Percentiles rank a stretch among this genome's conserved stretches.
These are phyloP conservation scores for Rhododendron vialii DNA, from an alignment of 148 eudicot species.

Conservation along the genomic window DNA sequence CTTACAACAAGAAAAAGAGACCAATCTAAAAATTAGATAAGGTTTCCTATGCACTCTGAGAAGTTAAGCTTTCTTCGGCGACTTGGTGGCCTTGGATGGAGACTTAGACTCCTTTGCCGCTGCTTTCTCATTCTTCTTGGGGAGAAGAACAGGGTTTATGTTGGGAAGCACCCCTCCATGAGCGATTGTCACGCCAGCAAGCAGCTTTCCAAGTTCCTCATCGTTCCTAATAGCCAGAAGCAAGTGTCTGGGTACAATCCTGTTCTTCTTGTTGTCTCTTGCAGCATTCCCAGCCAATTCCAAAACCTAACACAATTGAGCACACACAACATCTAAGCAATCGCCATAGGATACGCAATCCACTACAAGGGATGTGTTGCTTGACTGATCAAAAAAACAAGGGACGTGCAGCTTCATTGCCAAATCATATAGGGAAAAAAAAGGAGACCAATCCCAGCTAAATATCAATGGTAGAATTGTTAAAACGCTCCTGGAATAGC, in stretches of 20 bases:
- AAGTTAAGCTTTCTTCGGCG: conserved; percentile 32
- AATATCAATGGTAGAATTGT: neutral
- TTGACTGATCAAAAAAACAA: neutral
- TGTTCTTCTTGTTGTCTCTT: conserved; percentile 47
- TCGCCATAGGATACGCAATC: neutral
- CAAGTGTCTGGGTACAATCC: conserved; percentile 36
- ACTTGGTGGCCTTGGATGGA: conserved; percentile 35
- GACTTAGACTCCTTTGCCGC: conserved; percentile 26
- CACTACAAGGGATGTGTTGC: neutral
- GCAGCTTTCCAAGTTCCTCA: conserved; percentile 40
- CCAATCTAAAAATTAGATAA: neutral
- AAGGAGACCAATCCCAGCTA: neutral
- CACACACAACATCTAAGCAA: neutral
- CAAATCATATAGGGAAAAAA: neutral
- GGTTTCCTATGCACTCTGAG: neutral
- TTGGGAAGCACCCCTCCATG: conserved; percentile 40
- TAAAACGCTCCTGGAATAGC: neutral
- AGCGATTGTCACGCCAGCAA: conserved; percentile 40
- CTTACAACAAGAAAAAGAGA: neutral
- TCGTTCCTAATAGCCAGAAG: conserved; percentile 40
- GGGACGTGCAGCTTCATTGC: neutral
- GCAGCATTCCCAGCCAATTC: conserved; percentile 49
- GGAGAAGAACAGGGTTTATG: conserved; percentile 37
- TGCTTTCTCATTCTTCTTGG: conserved; percentile 30
- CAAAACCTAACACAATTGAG: conserved; percentile 24